A percentile compares a stretch with the other conserved stretches of the same genome.
These are phyloP conservation scores for Paracoccidioides brasiliensis DNA, from an alignment of 2,329 filamentous ascomycete species.

Conservation along the genomic window DNA sequence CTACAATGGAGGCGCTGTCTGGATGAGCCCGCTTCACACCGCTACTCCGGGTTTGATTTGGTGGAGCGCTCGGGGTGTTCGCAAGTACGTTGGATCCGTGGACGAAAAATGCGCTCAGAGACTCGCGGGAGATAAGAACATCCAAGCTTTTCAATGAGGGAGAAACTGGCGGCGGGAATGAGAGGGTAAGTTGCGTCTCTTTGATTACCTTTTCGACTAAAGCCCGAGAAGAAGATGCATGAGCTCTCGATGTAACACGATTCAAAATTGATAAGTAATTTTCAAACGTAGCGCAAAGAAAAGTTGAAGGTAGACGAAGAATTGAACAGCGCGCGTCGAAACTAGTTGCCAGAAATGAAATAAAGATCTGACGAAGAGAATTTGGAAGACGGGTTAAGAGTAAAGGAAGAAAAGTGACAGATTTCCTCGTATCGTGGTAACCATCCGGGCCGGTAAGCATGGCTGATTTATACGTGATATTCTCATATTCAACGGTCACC, in stretches of 20 bases:
- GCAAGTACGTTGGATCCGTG: slow-evolving; percentile 7
- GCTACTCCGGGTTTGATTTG: not conserved
- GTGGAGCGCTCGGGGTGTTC: slow-evolving; percentile 13
- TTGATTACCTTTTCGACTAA: slow-evolving; percentile 22
- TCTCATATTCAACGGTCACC: slow-evolving; percentile 34
- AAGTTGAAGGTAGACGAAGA: slow-evolving; percentile 31
- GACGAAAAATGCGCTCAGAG: slow-evolving; percentile 15
- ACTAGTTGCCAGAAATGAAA: slow-evolving; percentile 36
- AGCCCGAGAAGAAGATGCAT: slow-evolving; percentile 4
- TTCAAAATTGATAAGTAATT: slow-evolving; percentile 19
- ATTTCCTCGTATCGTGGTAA: slow-evolving; percentile 10
- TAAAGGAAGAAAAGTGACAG: slow-evolving; percentile 38
- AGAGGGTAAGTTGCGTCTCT: slow-evolving; percentile 28
- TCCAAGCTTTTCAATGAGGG: slow-evolving; percentile 24
- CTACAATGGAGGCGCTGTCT: not conserved
- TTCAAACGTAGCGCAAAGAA: slow-evolving; percentile 35
- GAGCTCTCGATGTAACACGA: not conserved
- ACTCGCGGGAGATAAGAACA: slow-evolving; percentile 21
- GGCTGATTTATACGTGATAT: slow-evolving; percentile 36
- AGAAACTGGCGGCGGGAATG: slow-evolving; percentile 24
- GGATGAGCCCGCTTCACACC: slow-evolving; percentile 7
- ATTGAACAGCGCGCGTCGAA: slow-evolving; percentile 39
- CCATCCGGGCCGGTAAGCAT: slow-evolving; percentile 27
- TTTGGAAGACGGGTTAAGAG: slow-evolving; percentile 40
- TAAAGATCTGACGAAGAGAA: slow-evolving; percentile 35